A percentile compares a stretch with the other conserved stretches of the same genome.
These are phyloP conservation scores for Corymbia citriodora DNA, from an alignment of 441 rosid species.

Conservation along the genomic window DNA sequence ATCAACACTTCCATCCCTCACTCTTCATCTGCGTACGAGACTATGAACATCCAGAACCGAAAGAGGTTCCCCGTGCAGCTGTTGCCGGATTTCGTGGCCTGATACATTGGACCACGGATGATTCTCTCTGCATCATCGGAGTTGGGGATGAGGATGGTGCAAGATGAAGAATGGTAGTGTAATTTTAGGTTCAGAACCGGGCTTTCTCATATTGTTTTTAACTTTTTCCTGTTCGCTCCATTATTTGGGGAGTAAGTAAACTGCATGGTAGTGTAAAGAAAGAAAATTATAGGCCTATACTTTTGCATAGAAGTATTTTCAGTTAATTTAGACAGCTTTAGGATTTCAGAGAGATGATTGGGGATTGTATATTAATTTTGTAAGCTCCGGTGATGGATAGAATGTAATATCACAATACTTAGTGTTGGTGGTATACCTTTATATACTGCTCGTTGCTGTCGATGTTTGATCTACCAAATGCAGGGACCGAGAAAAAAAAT, in stretches of 20 bases:
- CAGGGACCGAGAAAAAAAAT: background rate
- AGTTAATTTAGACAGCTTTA: conserved; percentile 38
- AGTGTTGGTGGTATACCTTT: conserved; percentile 34
- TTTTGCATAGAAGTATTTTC: conserved; percentile 45
- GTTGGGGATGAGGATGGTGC: background rate
- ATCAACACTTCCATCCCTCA: conserved; percentile 52
- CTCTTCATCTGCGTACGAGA: conserved; percentile 61
- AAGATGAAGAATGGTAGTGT: background rate
- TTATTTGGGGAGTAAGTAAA: conserved; percentile 17
- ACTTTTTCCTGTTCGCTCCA: conserved; percentile 20
- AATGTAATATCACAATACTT: conserved; percentile 22
- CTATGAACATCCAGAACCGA: conserved; percentile 67
- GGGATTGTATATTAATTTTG: conserved; percentile 83
- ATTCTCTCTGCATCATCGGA: background rate
- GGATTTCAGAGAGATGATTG: conserved; percentile 48
- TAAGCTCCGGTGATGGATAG: conserved; percentile 65
- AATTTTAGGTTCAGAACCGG: background rate
- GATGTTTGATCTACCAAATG: background rate
- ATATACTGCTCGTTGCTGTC: conserved; percentile 18
- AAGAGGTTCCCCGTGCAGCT: conserved; percentile 87
- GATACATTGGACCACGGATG: conserved; percentile 4
- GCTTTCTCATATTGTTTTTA: background rate
- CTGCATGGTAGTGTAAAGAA: conserved; percentile 52
- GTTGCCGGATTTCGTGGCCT: conserved; percentile 89
- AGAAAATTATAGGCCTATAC: conserved; percentile 61